Evolutionary conservation across 441 rosid genomes (phyloP).

Genomic region (Dalechampia spathulata): DNA sequence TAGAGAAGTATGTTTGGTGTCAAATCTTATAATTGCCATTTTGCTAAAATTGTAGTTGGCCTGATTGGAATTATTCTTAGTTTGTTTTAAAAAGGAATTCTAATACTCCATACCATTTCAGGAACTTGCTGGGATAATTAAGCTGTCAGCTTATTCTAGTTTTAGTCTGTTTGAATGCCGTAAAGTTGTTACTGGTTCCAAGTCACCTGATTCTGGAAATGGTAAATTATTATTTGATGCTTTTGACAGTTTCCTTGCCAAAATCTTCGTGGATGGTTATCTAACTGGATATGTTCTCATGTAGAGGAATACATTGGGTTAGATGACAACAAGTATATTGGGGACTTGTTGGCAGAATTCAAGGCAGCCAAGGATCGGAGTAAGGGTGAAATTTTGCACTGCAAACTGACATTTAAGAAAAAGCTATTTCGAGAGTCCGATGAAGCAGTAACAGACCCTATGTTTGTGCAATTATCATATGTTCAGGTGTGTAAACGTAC

Average conservation of each 20-base stretch:
- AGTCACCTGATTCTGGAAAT: constrained; percentile 81
- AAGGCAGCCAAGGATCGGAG: constrained; percentile 89
- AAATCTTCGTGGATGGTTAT: constrained; percentile 12
- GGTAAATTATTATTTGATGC: constrained; percentile 39
- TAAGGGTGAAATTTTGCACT: constrained; percentile 94
- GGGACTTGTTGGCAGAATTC: constrained; percentile 88
- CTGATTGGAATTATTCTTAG: neutral
- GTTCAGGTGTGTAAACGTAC: constrained; percentile 65
- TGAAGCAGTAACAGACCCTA: constrained; percentile 88
- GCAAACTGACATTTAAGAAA: constrained; percentile 83
- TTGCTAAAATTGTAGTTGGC: neutral
- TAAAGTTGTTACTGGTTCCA: constrained; percentile 86
- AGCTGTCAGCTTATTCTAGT: constrained; percentile 83
- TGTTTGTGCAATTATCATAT: constrained; percentile 94
- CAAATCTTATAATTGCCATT: neutral
- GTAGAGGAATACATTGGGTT: constrained; percentile 92
- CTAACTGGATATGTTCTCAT: constrained; percentile 22
- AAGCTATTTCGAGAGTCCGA: constrained; percentile 96
- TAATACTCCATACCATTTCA: constrained; percentile 25
- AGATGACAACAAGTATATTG: constrained; percentile 95
- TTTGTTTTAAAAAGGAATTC: neutral
- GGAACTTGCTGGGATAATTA: constrained; percentile 97
- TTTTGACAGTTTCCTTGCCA: constrained; percentile 10
- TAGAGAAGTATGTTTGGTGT: neutral
- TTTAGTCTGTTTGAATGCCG: constrained; percentile 95